Evolutionary conservation across 345 rosid genomes (phyloP), one percentile per base, ranked within the genome.

Genomic region (Camelina sativa): DNA sequence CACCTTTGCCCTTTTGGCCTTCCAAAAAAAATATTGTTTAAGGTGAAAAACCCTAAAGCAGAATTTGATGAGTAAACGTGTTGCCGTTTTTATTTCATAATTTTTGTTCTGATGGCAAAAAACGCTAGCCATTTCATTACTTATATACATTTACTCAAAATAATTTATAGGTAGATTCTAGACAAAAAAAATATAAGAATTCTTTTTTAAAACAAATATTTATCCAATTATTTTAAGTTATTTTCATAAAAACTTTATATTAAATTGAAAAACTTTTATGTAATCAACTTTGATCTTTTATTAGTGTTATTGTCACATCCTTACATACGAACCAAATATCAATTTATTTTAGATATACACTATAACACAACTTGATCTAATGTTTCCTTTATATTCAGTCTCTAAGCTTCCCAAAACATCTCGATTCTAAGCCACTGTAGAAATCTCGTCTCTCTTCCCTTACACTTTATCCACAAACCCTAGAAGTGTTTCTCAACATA

Each of bases 361-460:
- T 25, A 25, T 0, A 25, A 5, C 30, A 25, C 30, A 25, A 25
- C 25, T 47, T 66, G 32, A 63, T 63, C 11, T 20, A 62, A 19
- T n/a, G 50, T n/a, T 46, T 46, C 11, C n/a, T 12, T 43, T 16
- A 43, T 13, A 47, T 9, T 46, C 69, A 16, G 44, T 32, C 35
- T 25, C 4, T 25, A 25, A n/a, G 22, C 54, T 40, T 64, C 20
- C 23, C 8, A 16, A 35, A 48, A 48, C 2, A 7, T 54, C 25
- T 68, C 59, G 25, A 30, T 2, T 2, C 6, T 2, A n/a, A 53
- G 12, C 32, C 3, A 32, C 82, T 23, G 25, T 82, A 32, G 51
- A 71, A 51, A 65, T 6, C 38, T 69, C 73, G 51, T 69, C 73
- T 41, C 40, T 69, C 11, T 22, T 67, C 23, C 58, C 81, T 46